Conservation (phyloP, 352 stramenopile species). For the Elongisporangium prolatum region DNA sequence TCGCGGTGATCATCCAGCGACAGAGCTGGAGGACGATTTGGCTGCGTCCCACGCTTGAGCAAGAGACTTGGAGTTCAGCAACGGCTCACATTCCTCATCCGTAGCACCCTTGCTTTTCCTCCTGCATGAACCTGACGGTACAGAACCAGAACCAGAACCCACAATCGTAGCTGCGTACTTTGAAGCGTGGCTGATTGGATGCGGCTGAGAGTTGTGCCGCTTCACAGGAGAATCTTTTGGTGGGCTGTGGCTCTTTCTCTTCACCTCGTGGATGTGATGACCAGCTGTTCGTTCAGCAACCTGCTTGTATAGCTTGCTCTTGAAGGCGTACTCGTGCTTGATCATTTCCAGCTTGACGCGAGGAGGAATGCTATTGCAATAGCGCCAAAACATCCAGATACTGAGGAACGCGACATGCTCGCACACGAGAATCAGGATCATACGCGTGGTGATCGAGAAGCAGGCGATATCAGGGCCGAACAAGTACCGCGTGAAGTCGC, state of each 20-base stretch:
- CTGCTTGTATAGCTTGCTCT: constrained; percentile 61
- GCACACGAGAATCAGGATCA: constrained; percentile 77
- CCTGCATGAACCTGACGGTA: neutral
- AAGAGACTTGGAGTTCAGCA: constrained; percentile 50
- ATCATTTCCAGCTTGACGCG: constrained; percentile 61
- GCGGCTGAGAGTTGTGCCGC: neutral
- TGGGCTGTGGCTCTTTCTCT: neutral
- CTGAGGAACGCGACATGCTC: constrained; percentile 55
- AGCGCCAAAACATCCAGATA: constrained; percentile 71
- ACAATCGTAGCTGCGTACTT: constrained; percentile 26
- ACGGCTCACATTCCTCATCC: constrained; percentile 50
- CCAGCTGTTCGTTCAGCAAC: constrained; percentile 6
- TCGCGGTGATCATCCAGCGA: no score
- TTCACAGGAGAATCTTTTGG: neutral
- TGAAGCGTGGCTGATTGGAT: constrained; percentile 1
- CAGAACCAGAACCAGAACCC: constrained; percentile 16
- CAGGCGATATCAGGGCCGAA: constrained; percentile 75
- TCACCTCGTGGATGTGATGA: neutral
- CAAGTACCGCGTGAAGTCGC: constrained; percentile 54
- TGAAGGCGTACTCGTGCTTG: constrained; percentile 70
- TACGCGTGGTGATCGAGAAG: constrained; percentile 67
- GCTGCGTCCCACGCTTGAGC: constrained; percentile 43
- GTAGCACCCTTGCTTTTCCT: constrained; percentile 15
- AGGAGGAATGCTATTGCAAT: constrained; percentile 52
- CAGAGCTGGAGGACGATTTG: constrained; percentile 1